Evolutionary conservation across 768 basidiomycete genomes (phyloP), one percentile per base, ranked within the genome.

Genomic region (Hebeloma cylindrosporum): DNA sequence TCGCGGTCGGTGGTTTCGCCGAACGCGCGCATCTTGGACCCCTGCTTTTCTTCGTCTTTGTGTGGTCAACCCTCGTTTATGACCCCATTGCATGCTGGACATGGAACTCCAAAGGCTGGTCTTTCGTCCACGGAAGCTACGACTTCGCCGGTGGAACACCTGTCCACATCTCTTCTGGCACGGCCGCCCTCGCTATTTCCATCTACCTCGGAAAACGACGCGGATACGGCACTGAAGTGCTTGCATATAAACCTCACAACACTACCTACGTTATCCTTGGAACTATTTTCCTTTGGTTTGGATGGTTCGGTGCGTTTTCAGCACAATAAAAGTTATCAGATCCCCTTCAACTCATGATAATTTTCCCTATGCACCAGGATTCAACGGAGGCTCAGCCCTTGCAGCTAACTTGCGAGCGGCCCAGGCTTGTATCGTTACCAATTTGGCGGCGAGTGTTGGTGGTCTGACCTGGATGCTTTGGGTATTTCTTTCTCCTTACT

Each of bases 11-110:
- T 42, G 95, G 91, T n/a, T 82, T 94, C 44, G 93, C 93, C 7
- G 95, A 99, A 58, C 87, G 93, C 42, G 80, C 78, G 3, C 81
- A 88, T 14, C 78, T 97, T 17, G 85, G 92, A 1, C 95, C 95
- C 3, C 70, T 90, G 40, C 76, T 95, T 49, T 79, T 93, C 50
- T 97, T 97, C 67, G 79, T 93, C 53, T 97, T 98, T 61, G 65
- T 78, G 39, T 99, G 95, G 95, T 77, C 83, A 5, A 89, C 88
- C 7, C 62, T 93, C 51, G 91, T 93, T 21, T 97, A 97, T 65
- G 88, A 95, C 60, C 93, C 93, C 2, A 85, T 98, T 49, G 95
- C 92, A 0, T 93, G 89, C 67, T 96, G 94, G 93, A 89, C 93
- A 2, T 98, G 95, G 95, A 93, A 92, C 57, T 52, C 77, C 27